Percentiles rank a stretch among this genome's conserved stretches.
phyloP scores from a whole-genome alignment of 2,329 filamentous ascomycete genomes.

The Claviceps sp. region DNA sequence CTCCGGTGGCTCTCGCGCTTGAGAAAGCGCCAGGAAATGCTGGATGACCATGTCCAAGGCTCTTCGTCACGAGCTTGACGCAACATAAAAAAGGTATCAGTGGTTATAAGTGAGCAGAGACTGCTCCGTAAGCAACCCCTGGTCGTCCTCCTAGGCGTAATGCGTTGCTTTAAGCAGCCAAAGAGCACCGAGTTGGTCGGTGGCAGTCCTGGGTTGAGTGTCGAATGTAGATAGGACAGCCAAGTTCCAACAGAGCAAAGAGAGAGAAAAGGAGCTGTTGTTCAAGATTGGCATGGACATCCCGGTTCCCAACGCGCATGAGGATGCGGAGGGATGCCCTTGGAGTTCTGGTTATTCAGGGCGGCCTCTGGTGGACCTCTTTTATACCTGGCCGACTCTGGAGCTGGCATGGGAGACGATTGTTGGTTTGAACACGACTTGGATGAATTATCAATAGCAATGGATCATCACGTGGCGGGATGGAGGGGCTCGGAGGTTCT shows the following conservation, averaged over 20 bases:
- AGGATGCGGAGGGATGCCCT: neutral
- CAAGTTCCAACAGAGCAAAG: neutral
- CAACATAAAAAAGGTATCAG: neutral
- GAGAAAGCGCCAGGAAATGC: neutral
- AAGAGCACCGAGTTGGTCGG: neutral
- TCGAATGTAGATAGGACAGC: neutral
- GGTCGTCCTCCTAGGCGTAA: neutral
- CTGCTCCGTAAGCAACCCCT: neutral
- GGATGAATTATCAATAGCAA: too few relatives aligned
- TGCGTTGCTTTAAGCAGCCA: neutral
- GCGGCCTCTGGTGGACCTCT: neutral
- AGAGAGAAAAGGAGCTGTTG: neutral
- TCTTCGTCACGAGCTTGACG: neutral
- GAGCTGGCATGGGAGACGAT: neutral
- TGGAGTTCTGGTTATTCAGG: neutral
- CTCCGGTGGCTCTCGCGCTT: neutral
- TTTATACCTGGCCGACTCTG: neutral
- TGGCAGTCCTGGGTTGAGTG: neutral
- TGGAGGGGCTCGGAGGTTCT: too few relatives aligned
- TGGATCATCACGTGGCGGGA: too few relatives aligned
- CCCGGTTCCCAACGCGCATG: slow-evolving; percentile 1
- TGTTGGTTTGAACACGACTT: too few relatives aligned
- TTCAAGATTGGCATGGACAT: neutral
- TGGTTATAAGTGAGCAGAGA: neutral
- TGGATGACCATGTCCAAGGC: neutral